Conservation (phyloP, 208 protist genomes). For the Crithidia acanthocephali region DNA sequence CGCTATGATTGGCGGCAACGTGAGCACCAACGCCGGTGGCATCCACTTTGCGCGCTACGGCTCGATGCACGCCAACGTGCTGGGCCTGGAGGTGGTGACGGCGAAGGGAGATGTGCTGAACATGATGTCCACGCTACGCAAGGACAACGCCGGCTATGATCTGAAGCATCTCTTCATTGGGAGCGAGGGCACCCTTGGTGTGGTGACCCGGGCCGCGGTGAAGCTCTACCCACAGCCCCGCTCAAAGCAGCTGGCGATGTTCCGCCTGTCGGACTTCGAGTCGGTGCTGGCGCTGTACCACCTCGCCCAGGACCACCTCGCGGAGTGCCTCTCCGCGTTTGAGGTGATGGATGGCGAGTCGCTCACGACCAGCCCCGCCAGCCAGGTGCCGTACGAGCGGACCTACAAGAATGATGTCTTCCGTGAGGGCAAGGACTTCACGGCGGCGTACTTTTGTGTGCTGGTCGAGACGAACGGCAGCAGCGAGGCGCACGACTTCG, state of each 20-base stretch:
- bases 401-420: conserved; percentile 52
- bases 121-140: conserved; percentile 84
- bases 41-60: conserved; percentile 96
- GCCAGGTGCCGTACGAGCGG: conserved; percentile 50
- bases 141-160: conserved; percentile 98
- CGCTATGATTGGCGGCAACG: conserved; percentile 97
- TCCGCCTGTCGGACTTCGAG: conserved; percentile 75
- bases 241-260: conserved; percentile 87
- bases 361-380: conserved; percentile 59
- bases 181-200: conserved; percentile 96
- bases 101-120: conserved; percentile 81
- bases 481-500: conserved; percentile 90
- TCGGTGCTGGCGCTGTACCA: conserved; percentile 73
- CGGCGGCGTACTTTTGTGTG: conserved; percentile 84
- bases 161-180: conserved; percentile 98
- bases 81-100: conserved; percentile 95
- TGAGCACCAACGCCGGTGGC: conserved; percentile 98
- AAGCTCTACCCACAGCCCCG: conserved; percentile 58
- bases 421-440: conserved; percentile 44
- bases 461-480: conserved; percentile 95
- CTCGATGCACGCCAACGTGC: conserved; percentile 94
- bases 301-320: conserved; percentile 81
- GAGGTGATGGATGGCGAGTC: conserved; percentile 94
- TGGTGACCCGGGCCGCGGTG: conserved; percentile 90
- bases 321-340: conserved; percentile 94